Base-by-base conservation (phyloP, 139 green algal species). In the Desmodesmus armatus region DNA sequence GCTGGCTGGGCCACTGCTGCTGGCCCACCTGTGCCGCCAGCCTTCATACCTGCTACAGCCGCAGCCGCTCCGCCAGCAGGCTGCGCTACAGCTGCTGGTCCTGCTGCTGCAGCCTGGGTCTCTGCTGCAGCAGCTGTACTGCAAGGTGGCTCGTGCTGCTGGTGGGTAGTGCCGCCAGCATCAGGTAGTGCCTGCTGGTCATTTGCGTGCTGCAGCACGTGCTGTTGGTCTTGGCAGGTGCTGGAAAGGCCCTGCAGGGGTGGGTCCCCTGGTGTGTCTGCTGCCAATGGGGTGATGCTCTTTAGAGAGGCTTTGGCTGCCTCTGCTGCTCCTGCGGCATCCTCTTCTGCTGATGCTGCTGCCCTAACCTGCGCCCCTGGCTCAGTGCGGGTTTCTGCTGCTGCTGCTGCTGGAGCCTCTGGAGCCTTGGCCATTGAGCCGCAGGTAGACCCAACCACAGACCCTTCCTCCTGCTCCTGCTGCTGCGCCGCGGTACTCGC, bases 401-500 rank as follows among this genome's bases (percentile, higher is more conserved):
- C 53, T 63, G 53, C 53, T 63, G 53, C 53, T 63, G 11, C 7
- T 63, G 60, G n/a, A 69, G n/a, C 7, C n/a, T 29, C 25, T 69
- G 60, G 5, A n/a, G 60, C 25, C n/a, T 29, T 69, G 60, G n/a
- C 27, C 35, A 39, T n/a, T 39, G 27, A n/a, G 17, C 21, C n/a
- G 60, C 60, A 69, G 60, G 60, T 29, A 39, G n/a, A 69, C n/a
- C n/a, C n/a, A n/a, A n/a, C n/a, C n/a, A n/a, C n/a, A n/a, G n/a
- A n/a, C n/a, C n/a, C n/a, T 29, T 69, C n/a, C 60, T 69, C n/a
- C 60, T 69, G 60, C 60, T 69, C n/a, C 58, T 66, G 58, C 4
- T 35, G 23, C 25, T 66, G 58, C n/a, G 35, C n/a, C 60, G 35
- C n/a, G 23, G 17, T 39, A 7, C 27, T 29, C n/a, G n/a, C n/a